phyloP scores from a whole-genome alignment of 768 basidiomycete species.

The Suillus lakei region DNA sequence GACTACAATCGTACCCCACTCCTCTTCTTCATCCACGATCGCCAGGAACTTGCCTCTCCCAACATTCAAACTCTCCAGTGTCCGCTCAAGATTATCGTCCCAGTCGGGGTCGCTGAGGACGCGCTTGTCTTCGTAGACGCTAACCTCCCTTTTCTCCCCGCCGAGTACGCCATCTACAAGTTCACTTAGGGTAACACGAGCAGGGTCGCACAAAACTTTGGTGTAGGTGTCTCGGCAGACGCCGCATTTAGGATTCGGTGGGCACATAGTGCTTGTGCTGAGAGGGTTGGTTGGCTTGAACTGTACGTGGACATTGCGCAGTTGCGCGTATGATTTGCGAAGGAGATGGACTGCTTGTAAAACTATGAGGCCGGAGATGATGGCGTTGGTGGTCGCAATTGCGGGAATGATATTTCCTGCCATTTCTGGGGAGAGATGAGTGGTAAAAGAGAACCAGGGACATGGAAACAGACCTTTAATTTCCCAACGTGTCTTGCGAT shows the following conservation, averaged over 20 bases:
- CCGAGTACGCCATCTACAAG: slow-evolving; percentile 73
- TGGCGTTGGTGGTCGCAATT: slow-evolving; percentile 98
- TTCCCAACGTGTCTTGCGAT: slow-evolving; percentile 91
- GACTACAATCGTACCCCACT: slow-evolving; percentile 71
- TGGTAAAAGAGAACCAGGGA: neutral
- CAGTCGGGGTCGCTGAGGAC: slow-evolving; percentile 92
- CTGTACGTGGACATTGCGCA: slow-evolving; percentile 81
- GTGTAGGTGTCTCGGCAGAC: slow-evolving; percentile 88
- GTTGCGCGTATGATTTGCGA: slow-evolving; percentile 58
- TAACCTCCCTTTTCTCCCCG: slow-evolving; percentile 58
- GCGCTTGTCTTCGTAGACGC: slow-evolving; percentile 86
- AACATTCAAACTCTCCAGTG: slow-evolving; percentile 81
- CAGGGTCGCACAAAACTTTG: slow-evolving; percentile 73
- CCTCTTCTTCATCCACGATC: slow-evolving; percentile 88
- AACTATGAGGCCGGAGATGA: slow-evolving; percentile 94
- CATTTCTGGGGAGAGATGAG: slow-evolving; percentile 71
- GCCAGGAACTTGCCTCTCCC: slow-evolving; percentile 85
- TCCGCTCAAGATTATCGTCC: slow-evolving; percentile 84
- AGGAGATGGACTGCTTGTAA: slow-evolving; percentile 89
- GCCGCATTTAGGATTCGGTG: slow-evolving; percentile 80
- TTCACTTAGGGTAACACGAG: slow-evolving; percentile 69
- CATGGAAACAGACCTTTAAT: slow-evolving; percentile 74
- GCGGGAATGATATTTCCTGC: slow-evolving; percentile 99
- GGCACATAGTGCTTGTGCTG: slow-evolving; percentile 63
- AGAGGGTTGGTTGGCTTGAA: slow-evolving; percentile 82